Evolutionary conservation across 768 basidiomycete species (phyloP), one percentile per base, ranked within the genome.

Genomic region (Hysterangium stoloniferum): DNA sequence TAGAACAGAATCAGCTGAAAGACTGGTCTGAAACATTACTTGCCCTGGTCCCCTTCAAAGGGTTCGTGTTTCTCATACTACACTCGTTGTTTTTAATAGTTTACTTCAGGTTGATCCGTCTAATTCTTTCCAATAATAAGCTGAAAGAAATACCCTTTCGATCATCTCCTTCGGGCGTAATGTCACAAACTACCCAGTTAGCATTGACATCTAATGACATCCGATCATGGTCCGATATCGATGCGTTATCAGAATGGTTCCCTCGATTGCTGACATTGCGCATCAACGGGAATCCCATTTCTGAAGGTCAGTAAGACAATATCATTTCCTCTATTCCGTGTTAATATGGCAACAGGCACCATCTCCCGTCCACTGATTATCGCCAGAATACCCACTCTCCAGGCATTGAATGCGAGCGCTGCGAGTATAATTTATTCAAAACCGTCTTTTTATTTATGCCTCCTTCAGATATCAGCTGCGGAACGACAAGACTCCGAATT

Each of bases 401-500:
- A 62, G 25, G 62, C 60, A 31, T 73, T 92, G 32, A 85, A 93
- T 63, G 83, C 80, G 37, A 73, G 80, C 40, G 53, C 38, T 45
- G 33, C 27, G n/a, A 28, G 48, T 4, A 19, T 40, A 6, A 29
- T 27, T 6, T 24, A 11, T 12, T 37, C 35, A 20, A 38, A 17
- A 20, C 34, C 17, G 9, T 37, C 27, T 41, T 15, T 13, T 8
- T 38, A 33, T 9, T 32, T 12, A 41, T 29, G 33, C 42, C 44
- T 35, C 48, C n/a, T 48, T 54, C 56, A 92, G 87, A 77, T 93
- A 38, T 76, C 82, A 7, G 56, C 62, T 7, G 79, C 74, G 56
- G 87, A 92, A 62, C 75, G 91, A 34, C 69, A 66, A n/a, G 91
- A 94, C 59, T 78, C 80, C 43, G 91, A 95, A 64, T 62, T 89